Evolutionary conservation across 2,329 filamentous ascomycete species (phyloP).

Genomic region (Xylaria sp.): DNA sequence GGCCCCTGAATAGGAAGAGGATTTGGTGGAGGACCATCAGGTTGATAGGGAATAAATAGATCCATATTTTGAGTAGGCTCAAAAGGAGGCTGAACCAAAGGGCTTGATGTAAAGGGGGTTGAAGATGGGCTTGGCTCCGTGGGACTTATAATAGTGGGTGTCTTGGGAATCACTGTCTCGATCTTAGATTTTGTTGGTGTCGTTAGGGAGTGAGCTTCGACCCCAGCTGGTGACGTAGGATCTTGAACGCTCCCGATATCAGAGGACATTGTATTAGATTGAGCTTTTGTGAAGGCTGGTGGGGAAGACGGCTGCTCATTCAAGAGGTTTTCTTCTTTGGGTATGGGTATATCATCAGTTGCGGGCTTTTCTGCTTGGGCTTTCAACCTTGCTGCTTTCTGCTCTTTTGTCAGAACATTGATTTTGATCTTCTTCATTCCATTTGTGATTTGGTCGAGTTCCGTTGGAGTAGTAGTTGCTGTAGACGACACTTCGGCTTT

Average conservation of each 20-base stretch:
- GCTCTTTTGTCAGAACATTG: conserved; percentile 67
- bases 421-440: conserved; percentile 73
- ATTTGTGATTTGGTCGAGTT: conserved; percentile 65
- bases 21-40: conserved; percentile 60
- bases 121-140: conserved; percentile 34
- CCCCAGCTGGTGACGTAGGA: not conserved
- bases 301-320: conserved; percentile 4
- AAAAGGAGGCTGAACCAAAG: conserved; percentile 42
- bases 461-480: conserved; percentile 45
- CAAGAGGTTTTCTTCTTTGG: conserved; percentile 10
- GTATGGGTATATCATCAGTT: not conserved
- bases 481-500: conserved; percentile 19
- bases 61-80: conserved; percentile 46
- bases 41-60: conserved; percentile 65
- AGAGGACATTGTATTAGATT: not conserved
- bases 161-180: conserved; percentile 22
- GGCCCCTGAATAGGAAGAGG: conserved; percentile 48
- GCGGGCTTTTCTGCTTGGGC: conserved; percentile 40
- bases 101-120: conserved; percentile 44
- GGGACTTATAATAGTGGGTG: conserved; percentile 39
- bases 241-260: not conserved
- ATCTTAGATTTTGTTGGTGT: conserved; percentile 23
- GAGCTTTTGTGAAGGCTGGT: conserved; percentile 4
- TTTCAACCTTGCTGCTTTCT: conserved; percentile 64
- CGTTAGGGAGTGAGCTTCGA: not conserved